phyloP scores from a whole-genome alignment of 2,329 filamentous ascomycete genomes.

The Dissoconium aciculare region DNA sequence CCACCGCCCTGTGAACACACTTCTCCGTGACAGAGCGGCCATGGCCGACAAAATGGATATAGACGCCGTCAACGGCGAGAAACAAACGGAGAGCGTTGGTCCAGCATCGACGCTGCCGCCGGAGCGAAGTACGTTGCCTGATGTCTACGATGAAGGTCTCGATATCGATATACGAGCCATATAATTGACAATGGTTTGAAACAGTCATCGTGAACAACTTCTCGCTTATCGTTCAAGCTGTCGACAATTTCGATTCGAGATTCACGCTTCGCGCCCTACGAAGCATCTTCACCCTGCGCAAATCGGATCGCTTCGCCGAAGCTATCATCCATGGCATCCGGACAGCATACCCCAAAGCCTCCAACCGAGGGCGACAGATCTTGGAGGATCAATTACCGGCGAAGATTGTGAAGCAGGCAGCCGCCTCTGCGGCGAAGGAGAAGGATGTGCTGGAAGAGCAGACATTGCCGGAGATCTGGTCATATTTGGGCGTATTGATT shows the following conservation, averaged over 20 bases:
- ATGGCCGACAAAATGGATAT: slow-evolving; percentile 39
- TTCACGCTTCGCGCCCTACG: slow-evolving; percentile 88
- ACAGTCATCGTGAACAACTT: slow-evolving; percentile 94
- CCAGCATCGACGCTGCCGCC: slow-evolving; percentile 21
- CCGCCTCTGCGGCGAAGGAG: slow-evolving; percentile 8
- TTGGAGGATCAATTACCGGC: slow-evolving; percentile 21
- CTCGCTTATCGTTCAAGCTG: slow-evolving; percentile 75
- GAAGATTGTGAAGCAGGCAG: slow-evolving; percentile 11
- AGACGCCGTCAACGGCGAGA: slow-evolving; percentile 24
- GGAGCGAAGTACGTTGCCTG: slow-evolving; percentile 20
- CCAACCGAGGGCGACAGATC: slow-evolving; percentile 19
- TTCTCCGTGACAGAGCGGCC: too few species aligned
- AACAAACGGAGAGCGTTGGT: slow-evolving; percentile 28
- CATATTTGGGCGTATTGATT: slow-evolving; percentile 24
- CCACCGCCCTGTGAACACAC: slow-evolving; percentile 7
- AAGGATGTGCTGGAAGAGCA: slow-evolving; percentile 16
- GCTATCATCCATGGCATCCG: slow-evolving; percentile 22
- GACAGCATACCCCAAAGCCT: slow-evolving; percentile 21
- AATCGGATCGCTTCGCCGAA: slow-evolving; percentile 40
- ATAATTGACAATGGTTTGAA: slow-evolving; percentile 8
- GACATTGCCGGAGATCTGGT: slow-evolving; percentile 24
- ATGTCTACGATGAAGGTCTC: slow-evolving; percentile 5
- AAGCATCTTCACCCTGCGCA: slow-evolving; percentile 89
- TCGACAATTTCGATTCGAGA: slow-evolving; percentile 82
- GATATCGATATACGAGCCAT: slow-evolving; percentile 2